Evolutionary conservation across 192 early-diverging fungal genomes (phyloP), one percentile per base, ranked within the genome.

Genomic region (Umbelopsis sp.): DNA sequence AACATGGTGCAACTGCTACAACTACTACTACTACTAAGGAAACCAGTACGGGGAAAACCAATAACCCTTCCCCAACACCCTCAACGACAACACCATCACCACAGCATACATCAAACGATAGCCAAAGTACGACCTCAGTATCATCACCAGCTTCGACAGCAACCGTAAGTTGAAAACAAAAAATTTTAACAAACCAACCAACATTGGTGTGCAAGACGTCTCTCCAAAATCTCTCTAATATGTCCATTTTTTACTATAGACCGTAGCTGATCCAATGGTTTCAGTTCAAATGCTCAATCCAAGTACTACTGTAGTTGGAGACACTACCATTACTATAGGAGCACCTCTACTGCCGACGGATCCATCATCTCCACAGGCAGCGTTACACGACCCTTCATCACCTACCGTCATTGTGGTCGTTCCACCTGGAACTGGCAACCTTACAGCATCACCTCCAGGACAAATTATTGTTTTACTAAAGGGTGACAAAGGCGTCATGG

Each of bases 281-380:
- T 62, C 56, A 32, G 56, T 62, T 22, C 56, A 62, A 32, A 62
- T 62, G 56, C 12, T 62, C 17, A 32, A n/a, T 29, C 56, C 26
- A 62, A 34, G 29, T 34, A 62, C 56, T 16, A 62, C 9, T 32
- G 31, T 62, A 0, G 29, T 17, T 14, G 56, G 56, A 7, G 26
- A 22, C 20, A 26, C 16, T 29, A 62, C 56, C 25, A 62, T 62
- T 26, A 62, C 56, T n/a, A 11, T 62, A 17, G 56, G 56, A 62
- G 34, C 31, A 12, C 56, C 31, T 4, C 56, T 31, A 20, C 56
- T 20, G 0, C 3, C 26, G 34, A 62, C 14, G 3, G 31, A 62
- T 12, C 16, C 56, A 4, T 29, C 56, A 16, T 29, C 56, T 34
- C 56, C 56, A 20, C 56, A 62, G 4, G 56, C 29, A 62, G 56